Evolutionary conservation across 257 asterid genomes (phyloP), one percentile per base, ranked within the genome.

Genomic region (Primulina eburnea): DNA sequence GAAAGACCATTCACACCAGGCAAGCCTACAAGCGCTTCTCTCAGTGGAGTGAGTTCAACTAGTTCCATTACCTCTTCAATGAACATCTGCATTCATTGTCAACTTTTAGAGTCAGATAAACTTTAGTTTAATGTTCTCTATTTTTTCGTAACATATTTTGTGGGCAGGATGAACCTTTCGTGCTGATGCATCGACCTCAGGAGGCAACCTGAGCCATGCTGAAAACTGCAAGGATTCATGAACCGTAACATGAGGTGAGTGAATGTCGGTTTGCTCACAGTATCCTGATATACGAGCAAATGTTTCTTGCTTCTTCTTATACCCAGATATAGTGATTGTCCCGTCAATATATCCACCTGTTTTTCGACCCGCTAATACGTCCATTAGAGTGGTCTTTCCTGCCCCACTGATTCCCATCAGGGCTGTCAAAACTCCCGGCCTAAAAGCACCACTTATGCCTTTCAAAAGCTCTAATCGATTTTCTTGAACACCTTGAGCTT

Each of bases 381-480:
- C 96, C 96, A 89, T 85, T 29, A 89, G 74, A 1, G 96, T 89
- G 8, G 95, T 89, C 73, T 89, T 89, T 33, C 95, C 95, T 11
- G 96, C 96, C 64, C 96, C 96, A 71, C 96, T 89, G 7, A 87
- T 64, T 3, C 95, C 96, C 96, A 89, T 89, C 64, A 89, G 76
- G 18, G 96, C 96, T 1, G 96, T 89, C 77, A 89, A 79, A 73
- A 89, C 90, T 26, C 96, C 95, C 5, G 95, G 95, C 72, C 95
- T 80, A 64, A 89, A 87, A 20, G 92, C 95, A 43, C 96, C 90
- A 20, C 86, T 89, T 56, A 89, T 87, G 12, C 92, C 92, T 76
- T 86, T 89, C 81, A 89, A 69, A 71, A 89, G 92, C 79, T 85
- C 95, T 0, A 87, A 80, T 24, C 73, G 55, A 14, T 87, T 86